phyloP scores from a whole-genome alignment of 169 alveolate genomes.

The Prorocentrum cordatum region DNA sequence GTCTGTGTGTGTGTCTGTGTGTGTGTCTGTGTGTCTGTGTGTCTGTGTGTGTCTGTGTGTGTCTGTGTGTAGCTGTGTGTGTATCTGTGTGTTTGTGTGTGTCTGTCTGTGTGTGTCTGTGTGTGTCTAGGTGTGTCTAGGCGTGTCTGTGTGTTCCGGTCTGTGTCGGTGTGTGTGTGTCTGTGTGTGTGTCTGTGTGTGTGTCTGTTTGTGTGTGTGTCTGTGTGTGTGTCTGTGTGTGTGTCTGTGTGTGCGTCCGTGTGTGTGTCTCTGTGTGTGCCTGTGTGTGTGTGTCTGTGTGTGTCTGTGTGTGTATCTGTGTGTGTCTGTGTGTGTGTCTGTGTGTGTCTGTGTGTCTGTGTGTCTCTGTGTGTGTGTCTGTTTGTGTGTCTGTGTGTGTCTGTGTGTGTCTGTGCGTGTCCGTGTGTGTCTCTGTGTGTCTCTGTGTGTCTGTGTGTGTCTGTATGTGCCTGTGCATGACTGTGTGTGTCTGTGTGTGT shows the following conservation, averaged over 20 bases:
- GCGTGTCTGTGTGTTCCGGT: neutral
- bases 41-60: neutral
- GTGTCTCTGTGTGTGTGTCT: no score
- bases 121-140: neutral
- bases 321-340: no score
- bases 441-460: no score
- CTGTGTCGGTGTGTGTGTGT: neutral
- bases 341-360: no score
- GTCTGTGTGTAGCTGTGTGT: neutral
- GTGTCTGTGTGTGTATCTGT: no score
- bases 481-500: neutral
- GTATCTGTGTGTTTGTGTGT: neutral
- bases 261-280: no score
- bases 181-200: neutral
- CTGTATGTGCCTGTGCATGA: no score
- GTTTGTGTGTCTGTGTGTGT: no score
- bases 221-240: neutral
- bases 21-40: neutral
- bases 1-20: neutral
- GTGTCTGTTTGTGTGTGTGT: neutral
- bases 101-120: neutral
- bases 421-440: no score
- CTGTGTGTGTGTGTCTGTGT: no score
- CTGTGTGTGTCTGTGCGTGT: no score
- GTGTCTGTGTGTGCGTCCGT: no score